These are phyloP conservation scores for Hemisphaericaspora lyxosophila DNA, from an alignment of 1,139 yeast species.

Conservation along the genomic window DNA sequence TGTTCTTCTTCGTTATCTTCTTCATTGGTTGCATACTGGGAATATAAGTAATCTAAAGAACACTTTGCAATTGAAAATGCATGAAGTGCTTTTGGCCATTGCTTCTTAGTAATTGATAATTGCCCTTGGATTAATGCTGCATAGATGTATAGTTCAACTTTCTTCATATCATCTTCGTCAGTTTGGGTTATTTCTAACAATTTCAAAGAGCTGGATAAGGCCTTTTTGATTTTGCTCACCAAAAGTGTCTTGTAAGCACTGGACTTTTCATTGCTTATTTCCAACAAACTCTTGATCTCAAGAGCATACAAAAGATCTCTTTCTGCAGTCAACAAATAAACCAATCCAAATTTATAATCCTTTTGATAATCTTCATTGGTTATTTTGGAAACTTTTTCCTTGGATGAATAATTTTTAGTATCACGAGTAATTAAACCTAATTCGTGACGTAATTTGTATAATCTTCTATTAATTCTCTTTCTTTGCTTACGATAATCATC, in stretches of 20 bases:
- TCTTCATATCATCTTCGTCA: slow-evolving; percentile 29
- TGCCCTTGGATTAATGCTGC: slow-evolving; percentile 62
- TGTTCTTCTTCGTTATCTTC: slow-evolving; percentile 19
- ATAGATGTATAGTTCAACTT: slow-evolving; percentile 61
- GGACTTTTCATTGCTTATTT: slow-evolving; percentile 47
- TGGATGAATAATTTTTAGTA: slow-evolving; percentile 51
- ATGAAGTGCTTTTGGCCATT: slow-evolving; percentile 55
- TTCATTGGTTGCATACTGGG: slow-evolving; percentile 8
- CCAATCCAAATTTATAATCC: slow-evolving; percentile 47
- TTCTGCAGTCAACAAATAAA: slow-evolving; percentile 60
- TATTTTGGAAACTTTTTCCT: slow-evolving; percentile 45
- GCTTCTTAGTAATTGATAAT: slow-evolving; percentile 54
- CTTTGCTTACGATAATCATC: slow-evolving; percentile 54
- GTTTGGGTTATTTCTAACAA: slow-evolving; percentile 43
- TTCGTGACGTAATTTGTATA: slow-evolving; percentile 57
- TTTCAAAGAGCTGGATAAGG: slow-evolving; percentile 45
- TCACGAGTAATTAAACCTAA: slow-evolving; percentile 57
- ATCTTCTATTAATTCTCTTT: slow-evolving; percentile 42
- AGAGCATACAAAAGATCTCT: slow-evolving; percentile 68
- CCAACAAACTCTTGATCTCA: slow-evolving; percentile 60
- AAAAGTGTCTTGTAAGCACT: slow-evolving; percentile 54
- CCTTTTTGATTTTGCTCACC: slow-evolving; percentile 67
- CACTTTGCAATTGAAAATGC: slow-evolving; percentile 63
- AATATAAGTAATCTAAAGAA: slow-evolving; percentile 51
- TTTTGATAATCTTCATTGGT: slow-evolving; percentile 44